Base-by-base conservation (phyloP, 2,329 filamentous ascomycete species). In the Aspergillus proliferans region DNA sequence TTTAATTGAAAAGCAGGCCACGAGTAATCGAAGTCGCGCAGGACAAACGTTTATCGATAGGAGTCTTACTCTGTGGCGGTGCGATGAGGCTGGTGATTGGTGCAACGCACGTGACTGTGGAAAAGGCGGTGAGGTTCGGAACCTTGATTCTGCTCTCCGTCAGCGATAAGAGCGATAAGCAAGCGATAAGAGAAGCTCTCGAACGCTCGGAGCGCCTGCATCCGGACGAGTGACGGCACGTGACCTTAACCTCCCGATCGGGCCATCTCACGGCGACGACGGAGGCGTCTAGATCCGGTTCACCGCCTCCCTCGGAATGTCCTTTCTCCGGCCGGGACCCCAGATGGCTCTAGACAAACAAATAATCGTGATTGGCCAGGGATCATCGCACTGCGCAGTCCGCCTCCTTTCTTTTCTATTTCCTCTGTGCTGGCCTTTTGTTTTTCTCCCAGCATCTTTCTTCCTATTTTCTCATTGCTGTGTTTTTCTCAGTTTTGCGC, bases 351-450 rank as follows among this genome's bases (percentile, higher is more conserved):
- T 36, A 51, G 46, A 19, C 14, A 4, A 15, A 18, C 7, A n/a
- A 6, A n/a, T 14, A 14, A 6, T 24, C 15, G 41, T 56, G 49
- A 58, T 60, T 60, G 56, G 56, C 43, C 43, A 47, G 45, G 46
- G 43, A 46, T 15, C 42, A 45, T 53, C 51, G 51, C 21, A 30
- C 30, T 52, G 47, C 26, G 44, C 49, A 50, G 45, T 50, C 47
- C 50, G 55, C 51, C 55, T 57, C 55, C 55, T 59, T 59, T 58
- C 51, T 55, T 53, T 50, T 46, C 43, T 34, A 40, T 36, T 30
- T 39, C 40, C 9, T 39, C 9, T 12, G 30, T 46, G 40, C 21
- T 42, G 40, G 40, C 21, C 18, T n/a, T 38, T 38, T n/a, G 34
- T 38, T 40, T 18, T 40, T 40, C 19, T 22, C 18, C 38, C 19